A percentile compares a stretch with the other conserved stretches of the same genome.
Evolutionary conservation across 768 basidiomycete species (phyloP).

Genomic region (Sarcodon sp.): DNA sequence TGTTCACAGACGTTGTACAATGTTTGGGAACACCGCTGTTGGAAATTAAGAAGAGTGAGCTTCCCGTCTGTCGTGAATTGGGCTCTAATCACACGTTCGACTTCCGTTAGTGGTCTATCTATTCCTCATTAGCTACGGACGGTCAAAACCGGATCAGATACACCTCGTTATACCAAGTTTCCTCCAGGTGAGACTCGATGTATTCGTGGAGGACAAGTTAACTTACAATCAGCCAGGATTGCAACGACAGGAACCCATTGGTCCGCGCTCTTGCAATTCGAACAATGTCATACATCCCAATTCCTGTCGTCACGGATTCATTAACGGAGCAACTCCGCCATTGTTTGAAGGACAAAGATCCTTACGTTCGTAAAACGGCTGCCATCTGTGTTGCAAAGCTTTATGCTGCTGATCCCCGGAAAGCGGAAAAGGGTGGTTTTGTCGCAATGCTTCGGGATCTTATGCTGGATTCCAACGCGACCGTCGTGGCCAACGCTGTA

Average conservation of each 20-base stretch:
- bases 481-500: constrained; percentile 94
- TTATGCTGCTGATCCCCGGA: constrained; percentile 76
- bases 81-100: background rate
- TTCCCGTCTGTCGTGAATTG: background rate
- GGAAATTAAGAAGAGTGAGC: constrained; percentile 97
- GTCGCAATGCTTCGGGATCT: constrained; percentile 86
- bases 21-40: constrained; percentile 90
- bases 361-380: constrained; percentile 97
- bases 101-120: constrained; percentile 83
- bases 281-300: constrained; percentile 98
- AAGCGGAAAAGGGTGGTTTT: constrained; percentile 83
- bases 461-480: constrained; percentile 88
- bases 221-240: constrained; percentile 50
- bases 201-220: constrained; percentile 1
- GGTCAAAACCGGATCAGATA: constrained; percentile 88
- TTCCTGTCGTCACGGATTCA: constrained; percentile 76
- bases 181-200: constrained; percentile 48
- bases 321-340: constrained; percentile 86
- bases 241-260: constrained; percentile 90
- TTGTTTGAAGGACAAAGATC: constrained; percentile 86
- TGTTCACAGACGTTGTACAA: constrained; percentile 93
- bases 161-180: constrained; percentile 85
- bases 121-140: constrained; percentile 93
- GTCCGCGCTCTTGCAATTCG: constrained; percentile 95
- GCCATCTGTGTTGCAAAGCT: constrained; percentile 97